Conservation (phyloP, 371 early-diverging fungal genomes). For the Dichotomocladium elegans region DNA sequence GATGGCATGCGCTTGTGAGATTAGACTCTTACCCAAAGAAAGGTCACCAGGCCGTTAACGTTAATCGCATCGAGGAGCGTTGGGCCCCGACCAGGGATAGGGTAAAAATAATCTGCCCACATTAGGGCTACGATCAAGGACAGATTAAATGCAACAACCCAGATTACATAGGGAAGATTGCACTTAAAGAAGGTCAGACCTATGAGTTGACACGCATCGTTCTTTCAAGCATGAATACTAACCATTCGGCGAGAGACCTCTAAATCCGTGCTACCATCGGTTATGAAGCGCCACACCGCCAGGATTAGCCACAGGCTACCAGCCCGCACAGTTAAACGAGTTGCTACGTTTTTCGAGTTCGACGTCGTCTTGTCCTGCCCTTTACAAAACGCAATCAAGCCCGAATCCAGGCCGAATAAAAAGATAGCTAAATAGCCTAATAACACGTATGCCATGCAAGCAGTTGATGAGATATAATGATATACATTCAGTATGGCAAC, state of each 20-base stretch:
- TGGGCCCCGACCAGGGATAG: conserved; percentile 35
- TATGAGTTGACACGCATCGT: too few species aligned
- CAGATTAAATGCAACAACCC: conserved; percentile 69
- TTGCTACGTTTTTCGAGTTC: background rate
- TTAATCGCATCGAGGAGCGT: conserved; percentile 69
- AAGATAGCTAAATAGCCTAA: conserved; percentile 82
- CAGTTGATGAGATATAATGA: background rate
- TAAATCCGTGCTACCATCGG: conserved; percentile 10
- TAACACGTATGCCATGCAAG: background rate
- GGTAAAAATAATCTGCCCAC: conserved; percentile 44
- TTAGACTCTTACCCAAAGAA: conserved; percentile 78
- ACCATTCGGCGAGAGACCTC: conserved; percentile 72
- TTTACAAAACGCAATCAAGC: conserved; percentile 29
- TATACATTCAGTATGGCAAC: too few species aligned
- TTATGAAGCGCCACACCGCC: conserved; percentile 15
- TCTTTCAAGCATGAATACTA: conserved; percentile 4
- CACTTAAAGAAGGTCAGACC: too few species aligned
- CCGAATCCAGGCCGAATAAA: conserved; percentile 66
- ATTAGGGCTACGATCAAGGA: conserved; percentile 50
- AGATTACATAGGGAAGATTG: conserved; percentile 74
- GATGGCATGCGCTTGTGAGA: too few species aligned
- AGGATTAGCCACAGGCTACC: conserved; percentile 19
- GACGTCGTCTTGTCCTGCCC: background rate
- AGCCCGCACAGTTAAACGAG: conserved; percentile 14
- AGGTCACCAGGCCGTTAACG: conserved; percentile 75